phyloP scores from a whole-genome alignment of 306 rosid species.

The Vigna nakashimae region DNA sequence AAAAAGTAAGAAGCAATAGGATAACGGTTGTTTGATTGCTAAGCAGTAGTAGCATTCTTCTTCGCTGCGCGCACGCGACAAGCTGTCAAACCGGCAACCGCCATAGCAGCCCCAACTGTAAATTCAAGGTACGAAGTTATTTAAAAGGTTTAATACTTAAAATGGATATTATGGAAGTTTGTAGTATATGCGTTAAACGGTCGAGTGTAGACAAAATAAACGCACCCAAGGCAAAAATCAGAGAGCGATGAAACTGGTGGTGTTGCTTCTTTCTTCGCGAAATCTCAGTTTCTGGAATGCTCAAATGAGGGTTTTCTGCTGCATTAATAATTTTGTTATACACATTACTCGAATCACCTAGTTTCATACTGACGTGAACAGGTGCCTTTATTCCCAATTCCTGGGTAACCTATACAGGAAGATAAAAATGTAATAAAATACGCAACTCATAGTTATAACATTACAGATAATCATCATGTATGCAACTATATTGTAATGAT shows the following conservation, averaged over 20 bases:
- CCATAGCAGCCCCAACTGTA: constrained; percentile 82
- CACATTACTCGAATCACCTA: constrained; percentile 59
- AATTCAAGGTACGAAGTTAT: constrained; percentile 42
- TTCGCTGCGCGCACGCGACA: constrained; percentile 66
- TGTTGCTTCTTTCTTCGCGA: constrained; percentile 70
- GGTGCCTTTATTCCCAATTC: constrained; percentile 81
- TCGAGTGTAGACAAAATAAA: constrained; percentile 35
- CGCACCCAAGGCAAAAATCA: constrained; percentile 73
- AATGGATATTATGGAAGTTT: constrained; percentile 5
- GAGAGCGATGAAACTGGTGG: constrained; percentile 68
- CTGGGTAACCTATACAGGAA: constrained; percentile 61
- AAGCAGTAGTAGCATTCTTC: constrained; percentile 50
- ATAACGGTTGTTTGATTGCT: constrained; percentile 42
- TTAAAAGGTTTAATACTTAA: constrained; percentile 5
- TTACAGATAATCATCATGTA: constrained; percentile 8
- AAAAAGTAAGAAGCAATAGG: constrained; percentile 7
- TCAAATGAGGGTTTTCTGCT: constrained; percentile 81
- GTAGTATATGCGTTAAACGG: constrained; percentile 14
- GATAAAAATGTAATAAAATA: constrained; percentile 29
- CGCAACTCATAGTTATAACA: constrained; percentile 15
- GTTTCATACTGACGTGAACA: constrained; percentile 73
- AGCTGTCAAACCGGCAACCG: constrained; percentile 66
- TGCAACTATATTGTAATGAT: constrained; percentile 30
- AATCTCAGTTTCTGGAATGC: constrained; percentile 82
- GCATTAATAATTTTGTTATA: constrained; percentile 66